Conservation (phyloP, 139 green algal genomes). For the Auxenochlorella protothecoides region DNA sequence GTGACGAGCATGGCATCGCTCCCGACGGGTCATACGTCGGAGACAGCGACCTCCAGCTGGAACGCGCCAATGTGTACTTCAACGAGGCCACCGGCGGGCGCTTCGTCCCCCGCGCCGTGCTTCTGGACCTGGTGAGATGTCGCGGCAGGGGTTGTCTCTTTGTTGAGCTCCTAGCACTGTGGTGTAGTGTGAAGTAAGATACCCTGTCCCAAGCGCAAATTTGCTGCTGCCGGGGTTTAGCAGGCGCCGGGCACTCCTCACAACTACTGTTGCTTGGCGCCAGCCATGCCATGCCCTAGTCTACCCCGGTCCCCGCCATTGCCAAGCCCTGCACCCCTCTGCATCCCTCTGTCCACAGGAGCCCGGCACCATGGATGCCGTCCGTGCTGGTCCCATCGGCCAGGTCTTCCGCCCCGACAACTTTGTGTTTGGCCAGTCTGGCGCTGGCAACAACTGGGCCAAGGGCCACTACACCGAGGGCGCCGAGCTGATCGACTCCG, state of each 20-base stretch:
- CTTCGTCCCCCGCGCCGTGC: conserved; percentile 87
- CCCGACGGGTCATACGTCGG: conserved; percentile 51
- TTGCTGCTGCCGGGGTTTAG: too few relatives aligned
- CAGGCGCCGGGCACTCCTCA: too few relatives aligned
- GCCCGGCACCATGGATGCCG: conserved; percentile 79
- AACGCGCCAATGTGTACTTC: conserved; percentile 97
- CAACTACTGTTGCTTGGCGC: too few relatives aligned
- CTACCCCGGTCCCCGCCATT: too few relatives aligned
- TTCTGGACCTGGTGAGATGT: conserved; percentile 73
- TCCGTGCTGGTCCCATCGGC: conserved; percentile 81
- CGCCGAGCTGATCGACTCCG: conserved; percentile 95
- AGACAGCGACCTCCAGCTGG: conserved; percentile 86
- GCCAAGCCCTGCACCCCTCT: not conserved
- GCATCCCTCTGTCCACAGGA: conserved; percentile 27
- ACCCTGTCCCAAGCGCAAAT: too few relatives aligned
- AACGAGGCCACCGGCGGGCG: conserved; percentile 76
- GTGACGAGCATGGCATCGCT: conserved; percentile 69
- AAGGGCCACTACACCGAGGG: conserved; percentile 99
- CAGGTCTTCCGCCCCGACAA: conserved; percentile 77
- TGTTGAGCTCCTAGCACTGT: too few relatives aligned
- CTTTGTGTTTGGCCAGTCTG: conserved; percentile 85
- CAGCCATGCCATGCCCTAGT: too few relatives aligned
- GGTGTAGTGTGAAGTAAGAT: too few relatives aligned
- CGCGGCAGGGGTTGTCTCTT: too few relatives aligned
- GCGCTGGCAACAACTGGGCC: conserved; percentile 98